These are phyloP conservation scores for Boechera retrofracta DNA, from an alignment of 345 rosid genomes.

Conservation along the genomic window DNA sequence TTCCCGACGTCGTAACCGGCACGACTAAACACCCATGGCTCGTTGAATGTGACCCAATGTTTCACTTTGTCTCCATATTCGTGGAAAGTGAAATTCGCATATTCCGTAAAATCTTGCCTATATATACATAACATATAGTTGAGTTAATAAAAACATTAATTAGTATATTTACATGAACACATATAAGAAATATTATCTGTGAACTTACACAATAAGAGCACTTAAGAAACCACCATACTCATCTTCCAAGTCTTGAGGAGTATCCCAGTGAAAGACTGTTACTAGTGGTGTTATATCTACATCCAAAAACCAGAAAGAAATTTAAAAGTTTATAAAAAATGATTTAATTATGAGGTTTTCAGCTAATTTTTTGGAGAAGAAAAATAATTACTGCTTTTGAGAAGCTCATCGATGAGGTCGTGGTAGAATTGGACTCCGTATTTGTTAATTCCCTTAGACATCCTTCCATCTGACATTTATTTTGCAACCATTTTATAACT, in stretches of 20 bases:
- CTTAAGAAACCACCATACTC: constrained; percentile 50
- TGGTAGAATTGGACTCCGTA: constrained; percentile 53
- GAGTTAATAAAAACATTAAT: neutral
- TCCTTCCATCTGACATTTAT: constrained; percentile 39
- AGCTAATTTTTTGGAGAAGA: no score
- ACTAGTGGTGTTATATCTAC: constrained; percentile 37
- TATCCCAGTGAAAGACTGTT: constrained; percentile 47
- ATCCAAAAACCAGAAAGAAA: neutral
- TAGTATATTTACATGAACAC: neutral
- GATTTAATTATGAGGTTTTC: neutral
- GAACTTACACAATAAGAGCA: constrained; percentile 43
- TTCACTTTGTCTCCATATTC: constrained; percentile 46
- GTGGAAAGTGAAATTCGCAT: constrained; percentile 41
- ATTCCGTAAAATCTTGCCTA: constrained; percentile 40
- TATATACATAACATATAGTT: neutral
- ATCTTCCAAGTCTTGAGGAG: constrained; percentile 47
- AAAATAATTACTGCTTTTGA: constrained; percentile 40
- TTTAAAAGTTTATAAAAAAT: neutral
- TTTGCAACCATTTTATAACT: neutral
- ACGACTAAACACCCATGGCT: constrained; percentile 47
- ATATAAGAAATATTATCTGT: neutral
- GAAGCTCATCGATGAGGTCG: constrained; percentile 58
- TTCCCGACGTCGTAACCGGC: constrained; percentile 46
- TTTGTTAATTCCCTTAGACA: constrained; percentile 53
- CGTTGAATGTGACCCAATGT: constrained; percentile 45